phyloP scores from a whole-genome alignment of 2,329 filamentous ascomycete genomes.

The Boeremia exigua region DNA sequence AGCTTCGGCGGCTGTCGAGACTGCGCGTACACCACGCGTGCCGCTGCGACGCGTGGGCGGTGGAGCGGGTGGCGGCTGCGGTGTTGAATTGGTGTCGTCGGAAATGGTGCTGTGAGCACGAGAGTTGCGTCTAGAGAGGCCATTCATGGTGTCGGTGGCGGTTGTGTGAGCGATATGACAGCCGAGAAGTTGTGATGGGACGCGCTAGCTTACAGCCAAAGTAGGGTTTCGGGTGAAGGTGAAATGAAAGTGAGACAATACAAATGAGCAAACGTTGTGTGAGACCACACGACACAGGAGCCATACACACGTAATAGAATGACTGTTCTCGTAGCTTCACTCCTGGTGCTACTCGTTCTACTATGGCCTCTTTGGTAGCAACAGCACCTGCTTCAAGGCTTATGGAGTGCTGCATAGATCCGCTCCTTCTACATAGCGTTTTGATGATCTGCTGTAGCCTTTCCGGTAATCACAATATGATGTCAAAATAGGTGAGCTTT shows the following conservation, averaged over 20 bases:
- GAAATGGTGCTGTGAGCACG: slow-evolving; percentile 16
- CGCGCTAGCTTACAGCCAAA: neutral
- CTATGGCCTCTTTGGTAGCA: slow-evolving; percentile 1
- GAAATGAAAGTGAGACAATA: neutral
- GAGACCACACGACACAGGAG: neutral
- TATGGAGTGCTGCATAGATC: neutral
- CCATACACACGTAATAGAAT: neutral
- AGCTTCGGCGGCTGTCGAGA: neutral
- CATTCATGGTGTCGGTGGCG: neutral
- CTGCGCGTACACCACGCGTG: neutral
- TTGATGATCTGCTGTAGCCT: slow-evolving; percentile 15
- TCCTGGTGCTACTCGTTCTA: neutral
- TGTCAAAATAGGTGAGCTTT: neutral
- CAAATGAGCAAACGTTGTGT: neutral
- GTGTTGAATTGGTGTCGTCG: slow-evolving; percentile 1
- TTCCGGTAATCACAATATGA: neutral
- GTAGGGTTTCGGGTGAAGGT: neutral
- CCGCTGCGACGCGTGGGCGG: neutral
- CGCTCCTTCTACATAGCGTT: no score
- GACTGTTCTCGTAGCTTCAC: neutral
- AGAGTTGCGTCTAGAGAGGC: neutral
- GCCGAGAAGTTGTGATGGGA: neutral
- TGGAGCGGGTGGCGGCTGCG: neutral
- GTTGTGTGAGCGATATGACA: no score
- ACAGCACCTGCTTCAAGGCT: neutral